Percentiles rank a stretch among this genome's conserved stretches.
These are phyloP conservation scores for Acrocalymma vagum DNA, from an alignment of 2,329 filamentous ascomycete species.

Conservation along the genomic window DNA sequence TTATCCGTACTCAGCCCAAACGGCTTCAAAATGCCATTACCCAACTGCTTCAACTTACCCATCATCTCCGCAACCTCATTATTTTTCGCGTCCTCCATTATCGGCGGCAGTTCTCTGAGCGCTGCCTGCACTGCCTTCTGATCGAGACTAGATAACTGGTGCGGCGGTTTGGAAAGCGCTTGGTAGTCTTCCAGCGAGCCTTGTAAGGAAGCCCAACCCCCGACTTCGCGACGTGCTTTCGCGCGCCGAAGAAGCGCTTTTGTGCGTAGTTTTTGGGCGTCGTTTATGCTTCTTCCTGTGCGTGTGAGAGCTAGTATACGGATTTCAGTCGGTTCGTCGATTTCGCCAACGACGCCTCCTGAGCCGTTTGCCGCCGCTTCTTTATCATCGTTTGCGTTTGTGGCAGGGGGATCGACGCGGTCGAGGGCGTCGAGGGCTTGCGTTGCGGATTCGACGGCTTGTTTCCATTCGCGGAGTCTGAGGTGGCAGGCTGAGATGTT, in stretches of 20 bases:
- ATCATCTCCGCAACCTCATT: slow-evolving; percentile 96
- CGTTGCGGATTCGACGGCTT: slow-evolving; percentile 77
- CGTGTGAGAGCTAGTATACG: slow-evolving; percentile 41
- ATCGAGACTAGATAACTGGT: slow-evolving; percentile 70
- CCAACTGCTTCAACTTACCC: slow-evolving; percentile 91
- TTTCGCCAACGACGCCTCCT: slow-evolving; percentile 68
- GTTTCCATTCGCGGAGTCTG: slow-evolving; percentile 85
- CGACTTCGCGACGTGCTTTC: slow-evolving; percentile 73
- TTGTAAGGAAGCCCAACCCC: slow-evolving; percentile 81
- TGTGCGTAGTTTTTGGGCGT: slow-evolving; percentile 78
- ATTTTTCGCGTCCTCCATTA: slow-evolving; percentile 81
- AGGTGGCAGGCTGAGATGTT: slow-evolving; percentile 92
- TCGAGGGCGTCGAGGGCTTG: slow-evolving; percentile 77
- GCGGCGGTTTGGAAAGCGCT: slow-evolving; percentile 65
- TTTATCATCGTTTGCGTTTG: slow-evolving; percentile 49
- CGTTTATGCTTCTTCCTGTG: slow-evolving; percentile 52
- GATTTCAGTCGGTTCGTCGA: slow-evolving; percentile 57
- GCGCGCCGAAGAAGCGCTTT: slow-evolving; percentile 86
- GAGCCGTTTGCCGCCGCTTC: slow-evolving; percentile 57
- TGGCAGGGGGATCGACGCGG: slow-evolving; percentile 58
- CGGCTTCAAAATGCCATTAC: slow-evolving; percentile 89
- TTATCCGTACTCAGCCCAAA: slow-evolving; percentile 95
- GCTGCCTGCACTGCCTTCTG: slow-evolving; percentile 72
- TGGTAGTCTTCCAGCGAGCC: slow-evolving; percentile 85
- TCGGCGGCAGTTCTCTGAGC: slow-evolving; percentile 70